A percentile compares a stretch with the other conserved stretches of the same genome.
Conservation (phyloP, 441 rosid genomes). For the Adansonia gregorii region DNA sequence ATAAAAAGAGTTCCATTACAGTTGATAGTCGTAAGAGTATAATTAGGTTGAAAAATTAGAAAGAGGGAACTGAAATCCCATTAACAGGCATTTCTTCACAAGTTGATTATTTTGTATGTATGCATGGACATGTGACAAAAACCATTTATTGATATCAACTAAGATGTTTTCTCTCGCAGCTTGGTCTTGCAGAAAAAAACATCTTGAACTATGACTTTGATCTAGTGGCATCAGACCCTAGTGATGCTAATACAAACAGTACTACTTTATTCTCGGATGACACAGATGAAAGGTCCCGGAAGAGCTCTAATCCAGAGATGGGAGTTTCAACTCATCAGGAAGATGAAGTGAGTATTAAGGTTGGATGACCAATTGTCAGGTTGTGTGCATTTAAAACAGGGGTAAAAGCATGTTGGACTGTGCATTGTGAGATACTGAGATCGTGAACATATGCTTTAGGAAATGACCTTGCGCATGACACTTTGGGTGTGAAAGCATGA, state of each 20-base stretch:
- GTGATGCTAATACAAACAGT: constrained; percentile 94
- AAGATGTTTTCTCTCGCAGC: constrained; percentile 58
- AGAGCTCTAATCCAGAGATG: constrained; percentile 37
- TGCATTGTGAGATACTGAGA: constrained; percentile 15
- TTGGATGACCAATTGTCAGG: constrained; percentile 4
- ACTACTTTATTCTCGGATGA: constrained; percentile 89
- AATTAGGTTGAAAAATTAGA: not conserved
- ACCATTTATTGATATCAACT: constrained; percentile 16
- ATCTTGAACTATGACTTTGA: constrained; percentile 83
- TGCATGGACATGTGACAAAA: constrained; percentile 16
- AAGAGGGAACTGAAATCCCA: constrained; percentile 5
- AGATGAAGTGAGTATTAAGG: constrained; percentile 64
- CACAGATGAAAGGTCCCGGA: constrained; percentile 84
- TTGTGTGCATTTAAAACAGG: not conserved
- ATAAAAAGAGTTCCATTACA: not conserved
- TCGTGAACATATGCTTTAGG: constrained; percentile 16
- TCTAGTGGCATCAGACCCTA: constrained; percentile 81
- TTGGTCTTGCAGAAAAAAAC: constrained; percentile 89
- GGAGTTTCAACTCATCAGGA: constrained; percentile 62
- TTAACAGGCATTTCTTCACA: constrained; percentile 3
- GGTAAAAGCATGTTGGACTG: not conserved
- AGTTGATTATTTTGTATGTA: constrained; percentile 13
- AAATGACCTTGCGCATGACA: not conserved
- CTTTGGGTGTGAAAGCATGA: not conserved
- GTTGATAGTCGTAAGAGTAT: not conserved